Conservation (phyloP, 352 stramenopile species). For the Phytophthora citricola region DNA sequence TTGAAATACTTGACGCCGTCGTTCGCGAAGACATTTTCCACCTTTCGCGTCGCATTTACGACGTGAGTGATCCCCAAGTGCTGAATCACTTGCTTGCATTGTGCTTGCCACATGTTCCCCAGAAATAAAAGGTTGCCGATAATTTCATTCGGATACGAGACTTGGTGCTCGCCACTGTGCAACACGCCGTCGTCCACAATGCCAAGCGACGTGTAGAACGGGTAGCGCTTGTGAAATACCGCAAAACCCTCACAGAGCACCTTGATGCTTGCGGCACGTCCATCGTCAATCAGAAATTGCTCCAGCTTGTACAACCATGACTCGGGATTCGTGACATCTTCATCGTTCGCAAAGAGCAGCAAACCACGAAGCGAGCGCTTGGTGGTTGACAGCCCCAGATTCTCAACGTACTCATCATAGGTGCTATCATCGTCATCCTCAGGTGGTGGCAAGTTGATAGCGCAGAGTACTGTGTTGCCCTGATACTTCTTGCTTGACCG, state of each 20-base stretch:
- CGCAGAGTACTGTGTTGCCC: slow-evolving; percentile 51
- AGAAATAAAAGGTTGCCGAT: slow-evolving; percentile 69
- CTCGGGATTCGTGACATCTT: slow-evolving; percentile 27
- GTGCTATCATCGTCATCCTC: slow-evolving; percentile 25
- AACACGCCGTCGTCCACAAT: slow-evolving; percentile 31
- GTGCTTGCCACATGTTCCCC: slow-evolving; percentile 80
- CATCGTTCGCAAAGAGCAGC: slow-evolving; percentile 54
- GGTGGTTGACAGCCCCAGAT: slow-evolving; percentile 28
- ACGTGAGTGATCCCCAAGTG: slow-evolving; percentile 79
- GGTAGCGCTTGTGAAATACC: slow-evolving; percentile 56
- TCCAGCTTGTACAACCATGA: slow-evolving; percentile 50
- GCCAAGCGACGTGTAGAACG: slow-evolving; percentile 65
- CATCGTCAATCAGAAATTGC: slow-evolving; percentile 56
- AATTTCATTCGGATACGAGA: slow-evolving; percentile 81
- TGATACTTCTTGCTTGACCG: slow-evolving; percentile 39
- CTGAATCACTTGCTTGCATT: slow-evolving; percentile 54
- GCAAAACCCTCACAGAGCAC: slow-evolving; percentile 48
- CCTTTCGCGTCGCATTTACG: slow-evolving; percentile 65
- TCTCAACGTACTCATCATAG: slow-evolving; percentile 25
- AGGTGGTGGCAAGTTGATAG: slow-evolving; percentile 63
- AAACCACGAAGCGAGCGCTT: slow-evolving; percentile 61
- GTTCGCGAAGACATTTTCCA: slow-evolving; percentile 63
- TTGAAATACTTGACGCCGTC: slow-evolving; percentile 65
- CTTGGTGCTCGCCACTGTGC: slow-evolving; percentile 40
- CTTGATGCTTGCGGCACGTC: slow-evolving; percentile 52